These are phyloP conservation scores for Metschnikowia picachoensis DNA, from an alignment of 805 yeast genomes.

Conservation along the genomic window DNA sequence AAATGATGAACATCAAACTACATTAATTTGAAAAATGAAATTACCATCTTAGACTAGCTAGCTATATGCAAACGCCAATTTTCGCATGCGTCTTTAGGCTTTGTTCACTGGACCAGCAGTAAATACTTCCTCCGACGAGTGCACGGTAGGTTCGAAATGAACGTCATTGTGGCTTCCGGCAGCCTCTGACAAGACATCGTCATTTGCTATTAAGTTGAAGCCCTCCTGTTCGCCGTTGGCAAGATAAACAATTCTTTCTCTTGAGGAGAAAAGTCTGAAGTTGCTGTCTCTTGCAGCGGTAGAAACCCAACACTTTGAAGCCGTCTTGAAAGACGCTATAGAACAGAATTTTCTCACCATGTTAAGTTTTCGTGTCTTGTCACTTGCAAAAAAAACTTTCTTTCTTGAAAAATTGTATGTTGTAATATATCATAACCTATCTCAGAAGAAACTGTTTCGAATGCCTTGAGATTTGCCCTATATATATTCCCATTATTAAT, in stretches of 20 bases:
- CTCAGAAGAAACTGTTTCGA: neutral
- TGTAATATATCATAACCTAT: too few species aligned
- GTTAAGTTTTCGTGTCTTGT: neutral
- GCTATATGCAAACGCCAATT: too few species aligned
- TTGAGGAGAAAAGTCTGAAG: constrained; percentile 33
- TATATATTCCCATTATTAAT: neutral
- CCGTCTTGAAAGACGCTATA: constrained; percentile 37
- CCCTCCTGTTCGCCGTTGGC: constrained; percentile 26
- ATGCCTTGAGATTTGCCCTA: too few species aligned
- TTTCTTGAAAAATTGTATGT: too few species aligned
- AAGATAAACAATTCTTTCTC: constrained; percentile 33
- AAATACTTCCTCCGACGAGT: constrained; percentile 38
- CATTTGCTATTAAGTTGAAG: constrained; percentile 32
- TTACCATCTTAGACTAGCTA: too few species aligned
- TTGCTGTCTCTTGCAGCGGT: constrained; percentile 10
- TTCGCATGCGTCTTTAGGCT: neutral
- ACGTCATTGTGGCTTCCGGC: constrained; percentile 4
- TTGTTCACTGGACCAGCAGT: constrained; percentile 44
- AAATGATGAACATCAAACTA: too few species aligned
- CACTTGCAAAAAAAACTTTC: neutral
- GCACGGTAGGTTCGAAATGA: constrained; percentile 37
- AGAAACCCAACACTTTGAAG: constrained; percentile 41
- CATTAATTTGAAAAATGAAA: too few species aligned
- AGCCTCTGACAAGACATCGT: constrained; percentile 23
- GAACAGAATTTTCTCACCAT: constrained; percentile 31